Evolutionary conservation across 768 basidiomycete genomes (phyloP).

Genomic region (Phaeotremella skinneri): DNA sequence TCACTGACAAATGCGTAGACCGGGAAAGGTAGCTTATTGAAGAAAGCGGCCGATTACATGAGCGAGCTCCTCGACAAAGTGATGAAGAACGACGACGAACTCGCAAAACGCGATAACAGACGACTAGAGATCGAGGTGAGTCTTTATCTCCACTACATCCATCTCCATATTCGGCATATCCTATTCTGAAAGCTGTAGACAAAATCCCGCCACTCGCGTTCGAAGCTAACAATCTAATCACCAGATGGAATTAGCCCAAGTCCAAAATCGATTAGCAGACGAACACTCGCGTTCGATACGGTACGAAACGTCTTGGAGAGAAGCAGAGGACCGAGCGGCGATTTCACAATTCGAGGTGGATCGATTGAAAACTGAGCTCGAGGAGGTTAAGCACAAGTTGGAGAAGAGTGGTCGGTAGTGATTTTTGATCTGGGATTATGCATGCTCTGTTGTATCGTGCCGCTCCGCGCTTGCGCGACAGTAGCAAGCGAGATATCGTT

Average conservation of each 20-base stretch:
- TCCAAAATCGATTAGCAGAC: conserved; percentile 19
- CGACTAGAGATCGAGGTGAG: conserved; percentile 30
- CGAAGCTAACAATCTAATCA: conserved; percentile 1
- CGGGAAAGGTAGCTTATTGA: conserved; percentile 78
- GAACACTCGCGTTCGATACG: conserved; percentile 31
- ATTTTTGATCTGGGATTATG: too few species aligned
- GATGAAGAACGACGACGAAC: conserved; percentile 58
- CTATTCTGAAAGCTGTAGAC: background rate
- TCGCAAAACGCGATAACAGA: conserved; percentile 21
- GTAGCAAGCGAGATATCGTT: too few species aligned
- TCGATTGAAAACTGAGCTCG: conserved; percentile 31
- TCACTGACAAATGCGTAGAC: too few species aligned
- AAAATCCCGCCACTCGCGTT: background rate
- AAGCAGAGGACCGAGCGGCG: conserved; percentile 46
- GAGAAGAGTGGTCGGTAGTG: too few species aligned
- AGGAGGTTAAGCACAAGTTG: conserved; percentile 18
- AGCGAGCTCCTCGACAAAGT: conserved; percentile 87
- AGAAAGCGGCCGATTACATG: conserved; percentile 86
- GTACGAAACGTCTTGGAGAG: conserved; percentile 40
- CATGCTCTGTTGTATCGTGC: too few species aligned
- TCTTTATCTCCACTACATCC: background rate
- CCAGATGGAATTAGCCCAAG: conserved; percentile 22
- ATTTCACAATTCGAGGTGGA: conserved; percentile 38
- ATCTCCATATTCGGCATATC: conserved; percentile 1
- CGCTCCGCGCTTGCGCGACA: too few species aligned